Percentiles rank a stretch among this genome's conserved stretches.
Evolutionary conservation across 345 rosid species (phyloP).

Genomic region (Salix caprea): DNA sequence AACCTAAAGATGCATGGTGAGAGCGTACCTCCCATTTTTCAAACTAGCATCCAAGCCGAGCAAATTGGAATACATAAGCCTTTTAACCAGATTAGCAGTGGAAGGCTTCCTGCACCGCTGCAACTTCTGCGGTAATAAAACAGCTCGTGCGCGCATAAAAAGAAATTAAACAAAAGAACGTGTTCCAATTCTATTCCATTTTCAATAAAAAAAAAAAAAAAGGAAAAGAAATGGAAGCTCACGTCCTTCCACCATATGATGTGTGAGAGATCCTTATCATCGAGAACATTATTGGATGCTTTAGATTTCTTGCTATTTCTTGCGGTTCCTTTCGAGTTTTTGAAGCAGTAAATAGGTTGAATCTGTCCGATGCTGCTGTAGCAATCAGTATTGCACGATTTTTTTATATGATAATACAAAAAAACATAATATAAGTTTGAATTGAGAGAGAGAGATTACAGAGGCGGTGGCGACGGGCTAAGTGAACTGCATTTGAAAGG

Average conservation of each 20-base stretch:
- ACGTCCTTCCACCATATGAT: conserved; percentile 94
- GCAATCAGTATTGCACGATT: conserved; percentile 1
- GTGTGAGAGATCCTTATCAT: conserved; percentile 67
- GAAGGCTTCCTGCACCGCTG: conserved; percentile 81
- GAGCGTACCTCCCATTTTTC: conserved; percentile 72
- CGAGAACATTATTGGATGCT: conserved; percentile 35
- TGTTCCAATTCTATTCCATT: background rate
- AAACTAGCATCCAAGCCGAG: conserved; percentile 69
- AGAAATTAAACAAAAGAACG: background rate
- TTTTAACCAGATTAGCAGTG: conserved; percentile 55
- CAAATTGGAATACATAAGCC: conserved; percentile 73
- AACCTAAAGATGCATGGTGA: background rate
- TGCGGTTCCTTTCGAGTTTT: conserved; percentile 35
- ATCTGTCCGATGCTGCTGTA: conserved; percentile 33
- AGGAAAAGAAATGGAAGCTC: background rate
- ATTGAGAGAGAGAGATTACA: conserved; percentile 35
- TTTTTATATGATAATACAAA: background rate
- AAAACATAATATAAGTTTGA: background rate
- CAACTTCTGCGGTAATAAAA: conserved; percentile 53
- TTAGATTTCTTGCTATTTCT: conserved; percentile 51
- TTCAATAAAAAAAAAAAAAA: too few species aligned
- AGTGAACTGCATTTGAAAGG: conserved; percentile 39
- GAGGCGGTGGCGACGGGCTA: conserved; percentile 31
- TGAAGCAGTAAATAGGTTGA: conserved; percentile 39
- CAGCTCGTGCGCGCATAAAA: background rate